These are phyloP conservation scores for Wickerhamomyces tratensis DNA, from an alignment of 805 yeast genomes.

Conservation along the genomic window DNA sequence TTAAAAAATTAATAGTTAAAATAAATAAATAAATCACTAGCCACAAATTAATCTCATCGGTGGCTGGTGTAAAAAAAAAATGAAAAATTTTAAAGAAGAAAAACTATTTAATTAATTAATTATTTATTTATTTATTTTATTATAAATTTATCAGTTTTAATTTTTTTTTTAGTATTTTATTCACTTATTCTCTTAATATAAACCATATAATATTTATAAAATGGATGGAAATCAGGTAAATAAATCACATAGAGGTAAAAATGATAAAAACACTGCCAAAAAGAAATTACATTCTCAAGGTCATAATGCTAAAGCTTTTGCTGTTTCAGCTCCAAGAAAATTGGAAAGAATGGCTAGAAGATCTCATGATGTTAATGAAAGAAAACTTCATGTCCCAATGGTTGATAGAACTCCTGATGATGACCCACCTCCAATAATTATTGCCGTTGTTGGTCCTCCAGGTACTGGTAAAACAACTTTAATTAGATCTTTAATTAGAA, in stretches of 20 bases:
- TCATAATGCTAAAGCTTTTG: slow-evolving; percentile 74
- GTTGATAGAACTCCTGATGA: slow-evolving; percentile 95
- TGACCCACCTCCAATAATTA: slow-evolving; percentile 93
- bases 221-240: slow-evolving; percentile 48
- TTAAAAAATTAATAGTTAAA: no score
- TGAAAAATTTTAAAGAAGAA: no score
- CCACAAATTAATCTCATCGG: no score
- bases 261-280: slow-evolving; percentile 54
- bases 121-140: no score
- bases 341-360: slow-evolving; percentile 78
- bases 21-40: no score
- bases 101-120: no score
- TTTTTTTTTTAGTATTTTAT: no score
- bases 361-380: slow-evolving; percentile 73
- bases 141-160: no score
- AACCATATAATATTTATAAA: no score
- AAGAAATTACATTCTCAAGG: slow-evolving; percentile 87
- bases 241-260: slow-evolving; percentile 70
- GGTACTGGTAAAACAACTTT: slow-evolving; percentile 97
- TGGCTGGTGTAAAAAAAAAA: no score
- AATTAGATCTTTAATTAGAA: slow-evolving; percentile 77
- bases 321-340: slow-evolving; percentile 78
- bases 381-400: slow-evolving; percentile 92
- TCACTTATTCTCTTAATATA: no score
- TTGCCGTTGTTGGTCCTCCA: slow-evolving; percentile 97